Percentiles rank a stretch among this genome's conserved stretches.
Evolutionary conservation across 1,139 yeast species (phyloP).

Genomic region (Arxiozyma telluris): DNA sequence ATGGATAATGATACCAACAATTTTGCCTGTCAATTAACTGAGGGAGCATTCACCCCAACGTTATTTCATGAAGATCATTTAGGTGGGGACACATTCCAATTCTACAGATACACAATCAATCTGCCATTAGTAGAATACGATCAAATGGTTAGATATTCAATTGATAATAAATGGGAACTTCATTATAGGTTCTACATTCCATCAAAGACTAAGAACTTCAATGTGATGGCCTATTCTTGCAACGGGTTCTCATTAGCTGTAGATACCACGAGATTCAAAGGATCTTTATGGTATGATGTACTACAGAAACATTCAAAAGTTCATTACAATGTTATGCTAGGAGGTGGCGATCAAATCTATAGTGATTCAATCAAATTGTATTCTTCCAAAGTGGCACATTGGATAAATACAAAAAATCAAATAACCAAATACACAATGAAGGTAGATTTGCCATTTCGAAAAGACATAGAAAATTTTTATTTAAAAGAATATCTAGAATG

Average conservation of each 20-base stretch:
- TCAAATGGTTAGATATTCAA: constrained; percentile 51
- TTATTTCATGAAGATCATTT: constrained; percentile 36
- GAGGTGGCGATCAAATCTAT: constrained; percentile 96
- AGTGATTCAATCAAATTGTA: constrained; percentile 69
- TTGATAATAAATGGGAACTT: constrained; percentile 39
- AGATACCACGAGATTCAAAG: constrained; percentile 56
- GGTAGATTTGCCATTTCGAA: constrained; percentile 40
- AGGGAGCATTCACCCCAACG: constrained; percentile 41
- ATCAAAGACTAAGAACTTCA: constrained; percentile 37
- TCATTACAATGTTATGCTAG: constrained; percentile 89
- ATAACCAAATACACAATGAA: constrained; percentile 37
- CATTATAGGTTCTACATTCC: constrained; percentile 33
- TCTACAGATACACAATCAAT: constrained; percentile 55
- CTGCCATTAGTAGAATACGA: constrained; percentile 41
- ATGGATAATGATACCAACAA: constrained; percentile 9
- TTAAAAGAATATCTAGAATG: constrained; percentile 67
- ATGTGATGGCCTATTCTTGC: constrained; percentile 74
- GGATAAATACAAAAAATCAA: constrained; percentile 51
- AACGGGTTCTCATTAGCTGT: constrained; percentile 83
- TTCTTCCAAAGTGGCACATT: constrained; percentile 45
- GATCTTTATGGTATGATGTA: constrained; percentile 82
- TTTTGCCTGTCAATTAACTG: not conserved
- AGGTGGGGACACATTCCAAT: constrained; percentile 39
- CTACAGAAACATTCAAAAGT: constrained; percentile 49
- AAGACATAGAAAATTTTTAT: constrained; percentile 57